Conservation (phyloP, 179 eudicot species). For the Spinacia oleracea region DNA sequence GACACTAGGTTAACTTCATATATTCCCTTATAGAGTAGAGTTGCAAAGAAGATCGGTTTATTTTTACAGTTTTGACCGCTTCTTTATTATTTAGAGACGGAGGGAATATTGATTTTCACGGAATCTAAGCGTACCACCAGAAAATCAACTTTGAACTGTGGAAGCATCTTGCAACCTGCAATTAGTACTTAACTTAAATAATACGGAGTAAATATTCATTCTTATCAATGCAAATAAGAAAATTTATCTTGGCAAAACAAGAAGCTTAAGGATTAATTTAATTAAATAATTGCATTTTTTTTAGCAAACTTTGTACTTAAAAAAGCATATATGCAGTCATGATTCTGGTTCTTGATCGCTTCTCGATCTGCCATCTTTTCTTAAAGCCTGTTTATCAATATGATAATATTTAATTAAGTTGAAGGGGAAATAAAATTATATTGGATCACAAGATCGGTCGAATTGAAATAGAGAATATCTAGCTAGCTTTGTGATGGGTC, state of each 20-base stretch:
- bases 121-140: neutral
- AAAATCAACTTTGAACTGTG: neutral
- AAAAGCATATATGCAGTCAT: neutral
- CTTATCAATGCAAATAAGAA: neutral
- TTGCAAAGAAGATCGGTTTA: too few species aligned
- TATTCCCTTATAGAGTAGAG: too few species aligned
- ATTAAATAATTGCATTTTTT: neutral
- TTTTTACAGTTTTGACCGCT: too few species aligned
- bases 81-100: too few species aligned
- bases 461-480: slow-evolving; percentile 13
- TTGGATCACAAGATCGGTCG: neutral
- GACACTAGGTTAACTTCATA: too few species aligned
- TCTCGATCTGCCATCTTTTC: neutral
- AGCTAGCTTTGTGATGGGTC: slow-evolving; percentile 8
- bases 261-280: neutral
- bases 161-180: slow-evolving; percentile 9
- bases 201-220: neutral
- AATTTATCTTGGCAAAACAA: neutral
- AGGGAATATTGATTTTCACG: too few species aligned
- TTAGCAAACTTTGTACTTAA: slow-evolving; percentile 12
- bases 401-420: neutral
- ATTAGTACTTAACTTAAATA: neutral
- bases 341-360: neutral
- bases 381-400: neutral
- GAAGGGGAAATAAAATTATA: neutral